Percentiles rank a stretch among this genome's conserved stretches.
Conservation (phyloP, 2,329 filamentous ascomycete species). For the Graphilbum ipis-grandicollis region DNA sequence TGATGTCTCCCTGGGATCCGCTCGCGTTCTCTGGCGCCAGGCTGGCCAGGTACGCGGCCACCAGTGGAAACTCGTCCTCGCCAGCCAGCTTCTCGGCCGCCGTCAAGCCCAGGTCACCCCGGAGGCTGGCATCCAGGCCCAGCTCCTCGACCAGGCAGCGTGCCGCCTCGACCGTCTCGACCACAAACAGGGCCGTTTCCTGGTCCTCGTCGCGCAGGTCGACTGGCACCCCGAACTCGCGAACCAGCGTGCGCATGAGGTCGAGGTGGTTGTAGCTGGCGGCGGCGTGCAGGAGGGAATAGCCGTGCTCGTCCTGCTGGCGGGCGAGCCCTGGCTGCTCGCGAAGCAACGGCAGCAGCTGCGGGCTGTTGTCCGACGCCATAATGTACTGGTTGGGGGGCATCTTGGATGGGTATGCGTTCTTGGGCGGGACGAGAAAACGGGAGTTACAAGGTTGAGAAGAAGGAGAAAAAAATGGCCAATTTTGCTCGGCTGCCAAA, state of each 20-base stretch:
- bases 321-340: conserved; percentile 60
- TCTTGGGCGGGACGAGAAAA: no score
- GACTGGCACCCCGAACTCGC: conserved; percentile 60
- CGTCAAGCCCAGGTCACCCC: conserved; percentile 59
- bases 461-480: not conserved
- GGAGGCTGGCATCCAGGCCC: conserved; percentile 45
- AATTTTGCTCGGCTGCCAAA: no score
- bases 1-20: conserved; percentile 2
- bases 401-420: conserved; percentile 17
- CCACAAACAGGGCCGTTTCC: conserved; percentile 90
- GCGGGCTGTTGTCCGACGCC: conserved; percentile 64
- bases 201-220: conserved; percentile 79
- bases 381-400: conserved; percentile 50
- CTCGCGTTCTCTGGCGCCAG: no score
- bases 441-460: not conserved
- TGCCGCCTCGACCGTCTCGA: conserved; percentile 65
- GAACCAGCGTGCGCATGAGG: conserved; percentile 58
- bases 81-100: conserved; percentile 64
- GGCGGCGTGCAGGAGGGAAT: conserved; percentile 84
- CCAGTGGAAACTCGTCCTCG: conserved; percentile 61
- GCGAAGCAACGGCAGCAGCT: conserved; percentile 57
- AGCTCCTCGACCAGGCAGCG: conserved; percentile 70
- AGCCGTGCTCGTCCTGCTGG: conserved; percentile 76
- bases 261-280: conserved; percentile 80
- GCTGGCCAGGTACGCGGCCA: conserved; percentile 50